These are phyloP conservation scores for Leishmania lainsoni DNA, from an alignment of 208 protist genomes.

Conservation along the genomic window DNA sequence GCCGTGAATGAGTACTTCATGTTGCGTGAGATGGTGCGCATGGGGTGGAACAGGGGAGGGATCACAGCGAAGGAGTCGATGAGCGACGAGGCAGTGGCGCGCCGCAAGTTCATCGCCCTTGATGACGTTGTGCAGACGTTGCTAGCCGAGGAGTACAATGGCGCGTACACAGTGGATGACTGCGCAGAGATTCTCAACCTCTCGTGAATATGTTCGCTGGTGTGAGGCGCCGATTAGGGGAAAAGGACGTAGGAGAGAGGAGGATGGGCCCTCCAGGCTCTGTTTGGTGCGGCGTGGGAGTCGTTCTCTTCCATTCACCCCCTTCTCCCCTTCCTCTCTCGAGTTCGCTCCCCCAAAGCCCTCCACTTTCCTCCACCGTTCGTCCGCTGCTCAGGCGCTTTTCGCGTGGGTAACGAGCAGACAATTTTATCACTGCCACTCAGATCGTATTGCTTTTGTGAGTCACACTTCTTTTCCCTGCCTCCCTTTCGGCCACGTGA, in stretches of 20 bases:
- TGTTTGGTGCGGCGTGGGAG: neutral
- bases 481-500: neutral
- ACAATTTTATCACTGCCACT: slow-evolving; percentile 8
- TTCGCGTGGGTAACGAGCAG: neutral
- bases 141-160: slow-evolving; percentile 47
- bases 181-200: slow-evolving; percentile 46
- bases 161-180: slow-evolving; percentile 38
- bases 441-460: neutral
- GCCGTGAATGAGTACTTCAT: slow-evolving; percentile 51
- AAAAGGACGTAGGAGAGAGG: neutral
- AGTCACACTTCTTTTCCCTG: neutral
- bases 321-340: neutral
- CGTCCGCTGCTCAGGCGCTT: neutral
- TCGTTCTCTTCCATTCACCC: neutral
- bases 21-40: slow-evolving; percentile 19
- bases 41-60: neutral
- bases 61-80: neutral
- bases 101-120: slow-evolving; percentile 24
- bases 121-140: slow-evolving; percentile 34
- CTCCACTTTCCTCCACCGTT: neutral
- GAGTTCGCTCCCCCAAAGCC: neutral
- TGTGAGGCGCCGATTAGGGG: neutral
- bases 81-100: neutral
- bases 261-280: neutral
- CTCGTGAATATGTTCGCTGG: neutral